These are phyloP conservation scores for Plasmodium knowlesi DNA, from an alignment of 169 alveolate species.

Conservation along the genomic window DNA sequence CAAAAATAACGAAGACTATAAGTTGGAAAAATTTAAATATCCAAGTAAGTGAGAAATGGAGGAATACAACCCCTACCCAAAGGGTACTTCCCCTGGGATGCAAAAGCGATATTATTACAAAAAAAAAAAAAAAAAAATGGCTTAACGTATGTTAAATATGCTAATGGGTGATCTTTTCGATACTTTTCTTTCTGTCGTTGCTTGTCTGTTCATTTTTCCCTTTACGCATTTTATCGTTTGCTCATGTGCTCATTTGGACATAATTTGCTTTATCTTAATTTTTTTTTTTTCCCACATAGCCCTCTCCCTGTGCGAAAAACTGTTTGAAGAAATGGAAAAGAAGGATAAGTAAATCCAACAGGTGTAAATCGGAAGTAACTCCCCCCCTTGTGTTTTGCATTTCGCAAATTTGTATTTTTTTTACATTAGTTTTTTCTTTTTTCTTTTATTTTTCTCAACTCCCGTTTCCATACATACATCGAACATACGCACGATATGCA, in stretches of 20 bases:
- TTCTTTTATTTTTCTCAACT: not conserved
- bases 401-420: not conserved
- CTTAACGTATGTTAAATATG: not conserved
- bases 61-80: not conserved
- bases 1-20: constrained; percentile 65
- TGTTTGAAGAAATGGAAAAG: constrained; percentile 52
- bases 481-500: not conserved
- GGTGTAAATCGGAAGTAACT: not conserved
- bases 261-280: not conserved
- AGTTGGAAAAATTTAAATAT: constrained; percentile 58
- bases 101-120: not conserved
- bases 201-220: not conserved
- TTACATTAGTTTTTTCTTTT: not conserved
- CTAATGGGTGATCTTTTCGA: not conserved
- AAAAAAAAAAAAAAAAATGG: not conserved
- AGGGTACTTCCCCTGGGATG: not conserved
- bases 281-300: not conserved
- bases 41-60: constrained; percentile 36
- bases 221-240: constrained; percentile 7
- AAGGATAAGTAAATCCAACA: constrained; percentile 1
- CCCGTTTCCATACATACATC: not conserved
- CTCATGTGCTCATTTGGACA: not conserved
- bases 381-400: not conserved
- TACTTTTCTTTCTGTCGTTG: not conserved
- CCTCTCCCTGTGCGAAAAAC: constrained; percentile 53